Conservation (phyloP, 2,329 filamentous ascomycete genomes). For the Botrytis hyacinthi region DNA sequence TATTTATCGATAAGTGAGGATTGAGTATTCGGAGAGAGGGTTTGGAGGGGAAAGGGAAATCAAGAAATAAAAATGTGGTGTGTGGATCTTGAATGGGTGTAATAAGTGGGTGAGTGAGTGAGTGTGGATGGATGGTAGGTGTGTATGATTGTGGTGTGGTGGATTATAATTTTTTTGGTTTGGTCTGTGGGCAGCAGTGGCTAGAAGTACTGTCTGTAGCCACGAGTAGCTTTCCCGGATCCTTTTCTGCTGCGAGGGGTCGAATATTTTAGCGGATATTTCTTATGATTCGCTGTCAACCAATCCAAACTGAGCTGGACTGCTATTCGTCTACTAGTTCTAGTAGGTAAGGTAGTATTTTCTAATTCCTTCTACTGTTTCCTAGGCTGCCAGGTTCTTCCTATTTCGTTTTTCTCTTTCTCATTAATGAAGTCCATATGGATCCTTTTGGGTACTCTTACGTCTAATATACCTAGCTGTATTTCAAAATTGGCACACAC, state of each 20-base stretch:
- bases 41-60: background rate
- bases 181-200: background rate
- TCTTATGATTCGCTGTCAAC: constrained; percentile 4
- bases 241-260: constrained; percentile 18
- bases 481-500: constrained; percentile 1
- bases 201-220: background rate
- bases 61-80: constrained; percentile 13
- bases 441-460: background rate
- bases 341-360: background rate
- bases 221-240: constrained; percentile 3
- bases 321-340: constrained; percentile 2
- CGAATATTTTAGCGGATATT: constrained; percentile 11
- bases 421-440: background rate
- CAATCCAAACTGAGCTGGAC: background rate
- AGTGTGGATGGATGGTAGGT: background rate
- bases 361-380: background rate
- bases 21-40: background rate
- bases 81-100: constrained; percentile 1
- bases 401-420: constrained; percentile 1
- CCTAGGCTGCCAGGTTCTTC: constrained; percentile 12
- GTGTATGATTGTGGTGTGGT: background rate
- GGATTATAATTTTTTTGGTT: background rate
- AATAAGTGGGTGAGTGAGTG: background rate
- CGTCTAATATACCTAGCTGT: background rate
- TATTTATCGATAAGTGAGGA: background rate